These are phyloP conservation scores for Fusarium sp. DNA, from an alignment of 2,329 filamentous ascomycete species.

Conservation along the genomic window DNA sequence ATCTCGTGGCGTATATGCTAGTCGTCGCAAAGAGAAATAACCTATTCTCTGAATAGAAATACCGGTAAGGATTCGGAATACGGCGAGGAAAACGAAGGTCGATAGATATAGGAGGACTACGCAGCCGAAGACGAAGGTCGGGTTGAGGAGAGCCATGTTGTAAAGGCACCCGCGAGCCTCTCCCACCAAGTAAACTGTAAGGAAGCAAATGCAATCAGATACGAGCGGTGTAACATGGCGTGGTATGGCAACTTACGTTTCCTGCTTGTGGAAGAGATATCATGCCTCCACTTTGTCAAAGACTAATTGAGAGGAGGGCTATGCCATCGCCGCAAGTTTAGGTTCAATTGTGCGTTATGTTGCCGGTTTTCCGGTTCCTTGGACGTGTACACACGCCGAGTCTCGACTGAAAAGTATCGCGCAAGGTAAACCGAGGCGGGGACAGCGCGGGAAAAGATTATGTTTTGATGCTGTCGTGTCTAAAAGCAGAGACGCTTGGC, in stretches of 20 bases:
- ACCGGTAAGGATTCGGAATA: slow-evolving; percentile 91
- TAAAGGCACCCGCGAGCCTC: slow-evolving; percentile 44
- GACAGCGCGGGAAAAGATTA: slow-evolving; percentile 6
- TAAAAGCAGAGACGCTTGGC: slow-evolving; percentile 10
- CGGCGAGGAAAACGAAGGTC: slow-evolving; percentile 92
- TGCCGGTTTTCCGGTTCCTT: slow-evolving; percentile 43
- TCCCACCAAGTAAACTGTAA: slow-evolving; percentile 45
- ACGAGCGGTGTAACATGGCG: slow-evolving; percentile 45
- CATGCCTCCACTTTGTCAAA: slow-evolving; percentile 46
- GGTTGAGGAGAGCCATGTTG: slow-evolving; percentile 74
- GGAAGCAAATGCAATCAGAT: slow-evolving; percentile 34
- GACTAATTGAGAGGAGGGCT: slow-evolving; percentile 41
- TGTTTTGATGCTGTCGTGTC: slow-evolving; percentile 2
- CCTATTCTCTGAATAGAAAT: slow-evolving; percentile 96
- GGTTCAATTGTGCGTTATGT: slow-evolving; percentile 24
- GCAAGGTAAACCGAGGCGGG: neutral
- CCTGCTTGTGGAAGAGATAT: slow-evolving; percentile 43
- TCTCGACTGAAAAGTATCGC: slow-evolving; percentile 10
- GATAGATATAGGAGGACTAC: slow-evolving; percentile 88
- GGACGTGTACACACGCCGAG: slow-evolving; percentile 28
- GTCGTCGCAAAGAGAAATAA: slow-evolving; percentile 89
- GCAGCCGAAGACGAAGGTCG: slow-evolving; percentile 88
- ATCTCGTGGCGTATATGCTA: slow-evolving; percentile 90
- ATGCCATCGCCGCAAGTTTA: slow-evolving; percentile 46
- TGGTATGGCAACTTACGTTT: slow-evolving; percentile 45